phyloP scores from a whole-genome alignment of 257 asterid species.

The Henckelia pumila region DNA sequence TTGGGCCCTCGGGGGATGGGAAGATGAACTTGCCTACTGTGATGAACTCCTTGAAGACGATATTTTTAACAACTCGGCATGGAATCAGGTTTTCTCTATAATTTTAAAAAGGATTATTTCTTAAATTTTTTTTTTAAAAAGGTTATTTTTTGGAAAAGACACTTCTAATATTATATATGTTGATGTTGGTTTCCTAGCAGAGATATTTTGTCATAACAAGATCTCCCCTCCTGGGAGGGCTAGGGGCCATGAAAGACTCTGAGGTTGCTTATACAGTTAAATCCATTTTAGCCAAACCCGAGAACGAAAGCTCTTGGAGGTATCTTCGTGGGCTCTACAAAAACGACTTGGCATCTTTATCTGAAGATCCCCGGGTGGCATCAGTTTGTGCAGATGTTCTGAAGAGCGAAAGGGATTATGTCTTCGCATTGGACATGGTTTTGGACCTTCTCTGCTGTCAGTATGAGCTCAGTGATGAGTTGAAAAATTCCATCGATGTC shows the following conservation, averaged over 20 bases:
- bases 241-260: slow-evolving; percentile 62
- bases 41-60: slow-evolving; percentile 74
- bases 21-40: slow-evolving; percentile 84
- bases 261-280: slow-evolving; percentile 72
- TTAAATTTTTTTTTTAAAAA: too few species aligned
- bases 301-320: slow-evolving; percentile 93
- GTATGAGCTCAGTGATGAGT: slow-evolving; percentile 48
- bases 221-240: slow-evolving; percentile 82
- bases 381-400: slow-evolving; percentile 64
- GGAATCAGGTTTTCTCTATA: slow-evolving; percentile 77
- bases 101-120: neutral
- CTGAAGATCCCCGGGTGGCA: slow-evolving; percentile 59
- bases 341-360: slow-evolving; percentile 43
- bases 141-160: neutral
- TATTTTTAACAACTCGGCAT: slow-evolving; percentile 87
- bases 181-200: slow-evolving; percentile 34
- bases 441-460: slow-evolving; percentile 72
- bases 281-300: slow-evolving; percentile 69
- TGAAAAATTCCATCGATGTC: slow-evolving; percentile 50
- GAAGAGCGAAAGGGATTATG: slow-evolving; percentile 36
- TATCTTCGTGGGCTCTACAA: slow-evolving; percentile 83
- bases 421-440: slow-evolving; percentile 70
- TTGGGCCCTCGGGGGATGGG: slow-evolving; percentile 95
- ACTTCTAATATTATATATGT: neutral
- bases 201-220: slow-evolving; percentile 72